Evolutionary conservation across 2,329 filamentous ascomycete genomes (phyloP).

Genomic region (Paracoccidioides lutzii): DNA sequence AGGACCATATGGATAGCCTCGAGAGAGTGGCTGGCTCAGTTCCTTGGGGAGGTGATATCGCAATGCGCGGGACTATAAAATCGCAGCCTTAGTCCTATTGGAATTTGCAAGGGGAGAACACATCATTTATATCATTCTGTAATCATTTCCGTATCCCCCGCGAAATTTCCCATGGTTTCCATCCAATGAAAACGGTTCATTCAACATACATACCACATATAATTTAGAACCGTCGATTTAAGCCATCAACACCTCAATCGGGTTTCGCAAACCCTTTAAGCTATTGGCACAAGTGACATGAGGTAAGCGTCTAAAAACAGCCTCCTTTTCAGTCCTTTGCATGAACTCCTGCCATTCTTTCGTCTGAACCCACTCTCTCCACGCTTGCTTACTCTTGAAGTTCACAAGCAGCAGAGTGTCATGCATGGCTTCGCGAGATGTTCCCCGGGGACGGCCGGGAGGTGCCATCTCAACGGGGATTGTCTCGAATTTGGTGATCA

Average conservation of each 20-base stretch:
- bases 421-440: conserved; percentile 15
- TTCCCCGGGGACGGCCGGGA: conserved; percentile 7
- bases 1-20: not conserved
- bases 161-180: not conserved
- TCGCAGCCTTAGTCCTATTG: not conserved
- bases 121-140: not conserved
- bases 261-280: conserved; percentile 16
- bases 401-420: conserved; percentile 18
- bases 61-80: not conserved
- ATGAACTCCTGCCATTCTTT: conserved; percentile 19
- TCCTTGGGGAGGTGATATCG: not conserved
- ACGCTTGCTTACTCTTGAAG: conserved; percentile 15
- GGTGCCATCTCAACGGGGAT: conserved; percentile 17
- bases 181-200: not conserved
- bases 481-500: conserved; percentile 16
- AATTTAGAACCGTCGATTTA: not conserved
- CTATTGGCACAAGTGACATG: conserved; percentile 20
- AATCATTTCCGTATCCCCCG: no score
- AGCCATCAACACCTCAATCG: conserved; percentile 12
- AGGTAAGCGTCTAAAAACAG: conserved; percentile 16
- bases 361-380: conserved; percentile 15
- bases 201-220: not conserved
- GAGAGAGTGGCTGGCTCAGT: not conserved
- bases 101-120: not conserved
- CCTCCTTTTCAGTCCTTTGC: conserved; percentile 14